Percentiles rank a stretch among this genome's conserved stretches.
Evolutionary conservation across 208 protist species (phyloP).

Genomic region (Acanthamoeba sp.): DNA sequence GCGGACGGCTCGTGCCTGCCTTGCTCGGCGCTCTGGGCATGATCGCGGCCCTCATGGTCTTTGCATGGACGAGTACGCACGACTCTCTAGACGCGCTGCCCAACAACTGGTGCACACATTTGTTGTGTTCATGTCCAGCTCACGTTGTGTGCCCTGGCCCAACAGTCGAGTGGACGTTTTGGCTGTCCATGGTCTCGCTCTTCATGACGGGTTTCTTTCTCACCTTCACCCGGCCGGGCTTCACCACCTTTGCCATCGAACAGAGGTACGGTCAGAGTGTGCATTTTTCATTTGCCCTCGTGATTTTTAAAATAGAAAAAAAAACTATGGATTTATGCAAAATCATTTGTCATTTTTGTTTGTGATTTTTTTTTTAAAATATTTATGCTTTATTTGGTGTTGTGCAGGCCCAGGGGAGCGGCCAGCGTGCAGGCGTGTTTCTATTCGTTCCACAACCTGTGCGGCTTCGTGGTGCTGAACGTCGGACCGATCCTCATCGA

Average conservation of each 20-base stretch:
- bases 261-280: neutral
- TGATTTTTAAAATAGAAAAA: neutral
- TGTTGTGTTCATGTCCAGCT: neutral
- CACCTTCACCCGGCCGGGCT: conserved; percentile 2
- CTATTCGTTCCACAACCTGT: conserved; percentile 35
- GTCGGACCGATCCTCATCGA: conserved; percentile 38
- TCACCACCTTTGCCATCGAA: conserved; percentile 46
- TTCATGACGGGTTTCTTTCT: conserved; percentile 27
- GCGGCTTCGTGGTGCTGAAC: conserved; percentile 53
- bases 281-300: neutral
- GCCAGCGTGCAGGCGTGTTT: conserved; percentile 58
- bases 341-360: neutral
- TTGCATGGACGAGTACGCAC: conserved; percentile 27
- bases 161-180: conserved; percentile 22
- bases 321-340: too few relatives aligned
- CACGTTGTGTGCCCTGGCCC: too few relatives aligned
- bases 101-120: neutral
- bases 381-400: neutral
- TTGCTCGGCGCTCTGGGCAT: neutral
- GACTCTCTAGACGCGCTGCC: neutral
- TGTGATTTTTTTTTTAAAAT: neutral
- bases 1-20: conserved; percentile 6
- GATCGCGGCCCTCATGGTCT: neutral
- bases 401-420: neutral
- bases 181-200: conserved; percentile 22